Evolutionary conservation across 495 filamentous ascomycete genomes (phyloP).

Genomic region (Aspergillus leporis): DNA sequence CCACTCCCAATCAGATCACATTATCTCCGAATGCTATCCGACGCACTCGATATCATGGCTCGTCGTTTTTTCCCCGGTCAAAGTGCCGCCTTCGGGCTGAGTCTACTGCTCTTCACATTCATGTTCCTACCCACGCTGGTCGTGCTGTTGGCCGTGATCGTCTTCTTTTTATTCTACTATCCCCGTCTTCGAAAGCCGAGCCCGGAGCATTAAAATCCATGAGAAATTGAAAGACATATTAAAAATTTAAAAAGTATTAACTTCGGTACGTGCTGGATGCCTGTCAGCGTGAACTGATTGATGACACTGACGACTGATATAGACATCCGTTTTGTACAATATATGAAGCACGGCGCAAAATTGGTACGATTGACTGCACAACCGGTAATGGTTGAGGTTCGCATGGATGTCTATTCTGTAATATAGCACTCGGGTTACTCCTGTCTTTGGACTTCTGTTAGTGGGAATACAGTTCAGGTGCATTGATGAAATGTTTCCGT

Average conservation of each 20-base stretch:
- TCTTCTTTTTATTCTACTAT: constrained; percentile 38
- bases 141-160: constrained; percentile 36
- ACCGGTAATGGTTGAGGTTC: background rate
- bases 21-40: constrained; percentile 9
- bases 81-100: constrained; percentile 36
- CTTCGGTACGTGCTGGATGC: background rate
- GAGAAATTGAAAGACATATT: background rate
- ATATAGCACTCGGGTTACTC: no score
- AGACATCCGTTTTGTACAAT: background rate
- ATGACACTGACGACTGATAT: background rate
- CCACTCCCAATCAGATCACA: background rate
- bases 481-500: no score
- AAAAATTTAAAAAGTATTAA: background rate
- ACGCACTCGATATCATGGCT: constrained; percentile 32
- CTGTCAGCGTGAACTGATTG: background rate
- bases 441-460: no score
- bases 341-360: background rate
- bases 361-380: background rate
- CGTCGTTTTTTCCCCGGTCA: constrained; percentile 34
- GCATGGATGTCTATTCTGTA: background rate
- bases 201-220: background rate
- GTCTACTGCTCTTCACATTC: constrained; percentile 40
- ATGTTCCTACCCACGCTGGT: constrained; percentile 44
- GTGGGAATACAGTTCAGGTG: no score
- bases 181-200: constrained; percentile 29